A percentile compares a stretch with the other conserved stretches of the same genome.
Evolutionary conservation across 768 basidiomycete species (phyloP).

Genomic region (Boletales sp.): DNA sequence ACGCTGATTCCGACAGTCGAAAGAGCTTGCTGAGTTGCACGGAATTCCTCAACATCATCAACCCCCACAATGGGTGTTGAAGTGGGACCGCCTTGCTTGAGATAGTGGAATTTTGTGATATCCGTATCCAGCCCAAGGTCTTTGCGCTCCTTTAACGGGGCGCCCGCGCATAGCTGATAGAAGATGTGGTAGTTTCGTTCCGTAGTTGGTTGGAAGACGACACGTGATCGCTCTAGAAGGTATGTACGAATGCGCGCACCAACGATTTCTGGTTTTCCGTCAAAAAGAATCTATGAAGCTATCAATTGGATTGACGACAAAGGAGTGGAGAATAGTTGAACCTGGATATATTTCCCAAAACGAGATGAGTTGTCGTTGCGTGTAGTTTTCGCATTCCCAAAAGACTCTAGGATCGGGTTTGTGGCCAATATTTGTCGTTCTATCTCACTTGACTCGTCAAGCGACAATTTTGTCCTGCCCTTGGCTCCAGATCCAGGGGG

Average conservation of each 20-base stretch:
- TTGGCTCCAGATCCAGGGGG: slow-evolving; percentile 64
- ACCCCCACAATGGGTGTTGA: slow-evolving; percentile 89
- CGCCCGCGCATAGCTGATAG: slow-evolving; percentile 97
- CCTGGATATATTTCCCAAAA: slow-evolving; percentile 99
- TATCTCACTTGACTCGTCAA: slow-evolving; percentile 90
- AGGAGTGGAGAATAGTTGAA: slow-evolving; percentile 1
- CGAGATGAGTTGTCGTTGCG: slow-evolving; percentile 98
- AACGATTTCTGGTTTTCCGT: slow-evolving; percentile 93
- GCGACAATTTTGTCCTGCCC: slow-evolving; percentile 63
- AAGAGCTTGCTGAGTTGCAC: slow-evolving; percentile 88
- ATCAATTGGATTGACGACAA: neutral
- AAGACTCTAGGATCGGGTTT: slow-evolving; percentile 98
- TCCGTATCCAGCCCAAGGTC: slow-evolving; percentile 88
- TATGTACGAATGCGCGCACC: slow-evolving; percentile 99
- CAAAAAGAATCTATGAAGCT: slow-evolving; percentile 81
- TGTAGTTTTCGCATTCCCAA: slow-evolving; percentile 99
- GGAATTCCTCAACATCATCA: slow-evolving; percentile 95
- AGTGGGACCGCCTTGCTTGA: slow-evolving; percentile 88
- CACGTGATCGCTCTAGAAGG: slow-evolving; percentile 92
- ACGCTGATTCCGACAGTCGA: slow-evolving; percentile 97
- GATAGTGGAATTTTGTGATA: slow-evolving; percentile 82
- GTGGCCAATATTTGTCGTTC: slow-evolving; percentile 97
- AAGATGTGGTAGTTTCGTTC: slow-evolving; percentile 99
- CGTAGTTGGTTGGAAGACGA: slow-evolving; percentile 94
- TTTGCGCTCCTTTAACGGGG: slow-evolving; percentile 92